Evolutionary conservation across 768 basidiomycete species (phyloP).

Genomic region (Tricholoma sp.): DNA sequence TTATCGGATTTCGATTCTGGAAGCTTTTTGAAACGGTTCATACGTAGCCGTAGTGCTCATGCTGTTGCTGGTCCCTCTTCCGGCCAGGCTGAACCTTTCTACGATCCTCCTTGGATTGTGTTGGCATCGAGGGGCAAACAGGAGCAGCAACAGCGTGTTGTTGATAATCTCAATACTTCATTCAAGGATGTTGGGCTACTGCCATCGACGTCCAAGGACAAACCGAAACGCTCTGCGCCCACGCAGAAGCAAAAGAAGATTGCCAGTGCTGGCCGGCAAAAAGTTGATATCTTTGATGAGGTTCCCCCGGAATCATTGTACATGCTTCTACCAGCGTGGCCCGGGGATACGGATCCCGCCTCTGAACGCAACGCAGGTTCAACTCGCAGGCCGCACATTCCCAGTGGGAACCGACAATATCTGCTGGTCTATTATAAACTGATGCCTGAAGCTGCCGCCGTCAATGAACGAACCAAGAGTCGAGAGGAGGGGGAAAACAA

Average conservation of each 20-base stretch:
- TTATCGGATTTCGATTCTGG: conserved; percentile 16
- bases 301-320: conserved; percentile 68
- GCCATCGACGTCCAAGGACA: conserved; percentile 44
- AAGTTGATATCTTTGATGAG: conserved; percentile 49
- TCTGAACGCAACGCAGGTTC: conserved; percentile 22
- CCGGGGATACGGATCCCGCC: conserved; percentile 58
- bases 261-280: conserved; percentile 17
- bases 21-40: conserved; percentile 19
- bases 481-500: conserved; percentile 30
- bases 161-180: conserved; percentile 65
- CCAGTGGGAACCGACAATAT: conserved; percentile 56
- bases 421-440: conserved; percentile 76
- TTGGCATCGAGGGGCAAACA: conserved; percentile 59
- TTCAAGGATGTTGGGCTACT: conserved; percentile 79
- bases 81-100: conserved; percentile 23
- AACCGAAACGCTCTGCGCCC: conserved; percentile 10
- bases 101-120: conserved; percentile 56
- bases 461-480: conserved; percentile 24
- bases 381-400: conserved; percentile 31
- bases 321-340: conserved; percentile 86
- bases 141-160: conserved; percentile 64
- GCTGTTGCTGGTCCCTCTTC: conserved; percentile 12
- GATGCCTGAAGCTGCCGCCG: conserved; percentile 8
- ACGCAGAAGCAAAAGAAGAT: conserved; percentile 26
- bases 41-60: conserved; percentile 15